Conservation (phyloP, 2,329 filamentous ascomycete genomes). For the Pseudogymnoascus sp. region DNA sequence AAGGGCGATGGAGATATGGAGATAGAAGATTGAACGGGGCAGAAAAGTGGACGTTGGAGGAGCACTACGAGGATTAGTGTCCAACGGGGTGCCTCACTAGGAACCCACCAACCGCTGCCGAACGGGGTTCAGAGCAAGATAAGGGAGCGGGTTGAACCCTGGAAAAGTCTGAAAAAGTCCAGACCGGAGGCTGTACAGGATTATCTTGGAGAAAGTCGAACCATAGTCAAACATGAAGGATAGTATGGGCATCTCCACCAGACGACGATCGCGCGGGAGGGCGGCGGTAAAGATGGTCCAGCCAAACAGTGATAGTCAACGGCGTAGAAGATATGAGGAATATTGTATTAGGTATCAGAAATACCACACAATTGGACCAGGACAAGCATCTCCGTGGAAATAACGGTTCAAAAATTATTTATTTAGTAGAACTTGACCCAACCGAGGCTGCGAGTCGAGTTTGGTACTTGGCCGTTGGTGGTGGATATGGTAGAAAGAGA, state of each 20-base stretch:
- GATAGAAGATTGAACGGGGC: neutral
- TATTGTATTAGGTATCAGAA: too few species aligned
- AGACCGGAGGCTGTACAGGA: neutral
- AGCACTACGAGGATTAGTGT: conserved; percentile 3
- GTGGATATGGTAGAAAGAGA: neutral
- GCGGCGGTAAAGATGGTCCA: neutral
- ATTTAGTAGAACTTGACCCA: neutral
- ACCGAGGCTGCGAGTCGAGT: neutral
- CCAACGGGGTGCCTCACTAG: conserved; percentile 1
- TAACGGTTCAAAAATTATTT: neutral
- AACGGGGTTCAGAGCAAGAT: conserved; percentile 7
- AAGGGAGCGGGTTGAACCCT: neutral
- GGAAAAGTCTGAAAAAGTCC: neutral
- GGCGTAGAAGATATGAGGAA: neutral
- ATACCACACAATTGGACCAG: neutral
- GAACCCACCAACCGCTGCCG: conserved; percentile 2
- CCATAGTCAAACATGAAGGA: neutral
- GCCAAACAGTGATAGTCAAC: neutral
- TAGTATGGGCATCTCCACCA: neutral
- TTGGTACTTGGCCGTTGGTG: conserved; percentile 4
- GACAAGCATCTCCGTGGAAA: neutral
- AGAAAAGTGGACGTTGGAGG: neutral
- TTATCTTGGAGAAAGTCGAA: too few species aligned
- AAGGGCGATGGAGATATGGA: neutral
- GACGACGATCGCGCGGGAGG: neutral